Base-by-base conservation (phyloP, 306 rosid species). In the Vachellia pachyceras region DNA sequence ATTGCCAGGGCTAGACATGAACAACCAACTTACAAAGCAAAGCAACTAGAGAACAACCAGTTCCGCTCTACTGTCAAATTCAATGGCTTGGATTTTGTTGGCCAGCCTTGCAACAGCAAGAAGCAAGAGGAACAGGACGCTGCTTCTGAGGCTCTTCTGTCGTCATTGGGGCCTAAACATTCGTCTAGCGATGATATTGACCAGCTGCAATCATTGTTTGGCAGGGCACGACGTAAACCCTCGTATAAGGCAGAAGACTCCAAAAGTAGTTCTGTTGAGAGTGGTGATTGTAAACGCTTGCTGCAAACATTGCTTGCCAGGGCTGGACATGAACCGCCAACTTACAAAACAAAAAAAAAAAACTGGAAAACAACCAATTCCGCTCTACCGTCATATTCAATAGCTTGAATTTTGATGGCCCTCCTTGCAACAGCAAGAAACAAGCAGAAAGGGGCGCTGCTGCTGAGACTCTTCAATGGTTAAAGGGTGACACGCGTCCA, bases 381-480 rank as follows among this genome's bases (percentile, higher is more conserved):
- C 84, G 91, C 29, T 88, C 98, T 58, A 92, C 94, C 5, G 97
- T 96, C 81, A 85, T 86, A 46, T 93, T 96, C 87, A 96, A 93
- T 15, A 98, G 98, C 76, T 86, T 93, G 86, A 76, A 93, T 75
- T 92, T 96, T 84, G 85, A 50, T 7, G 97, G 99, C 72, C 86
- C 85, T 83, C 91, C 94, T 63, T 84, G 90, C 80, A 69, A 60
- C 84, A 87, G 80, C 86, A 96, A 87, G 88, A 95, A 93, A 86
- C 82, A 81, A 67, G 97, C 99, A 14, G 98, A 96, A 83, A 96
- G 88, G 82, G 87, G 89, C 6, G 98, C 97, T 20, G 99, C 99
- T 70, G 80, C 88, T 13, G 94, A 92, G 89, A 98, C 97, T 80
- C 74, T 96, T 76, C 87, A 85, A 33, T 93, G 98, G 99, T 83